A percentile compares a stretch with the other conserved stretches of the same genome.
phyloP scores from a whole-genome alignment of 192 early-diverging fungal species.

The Oehlia diaphana region DNA sequence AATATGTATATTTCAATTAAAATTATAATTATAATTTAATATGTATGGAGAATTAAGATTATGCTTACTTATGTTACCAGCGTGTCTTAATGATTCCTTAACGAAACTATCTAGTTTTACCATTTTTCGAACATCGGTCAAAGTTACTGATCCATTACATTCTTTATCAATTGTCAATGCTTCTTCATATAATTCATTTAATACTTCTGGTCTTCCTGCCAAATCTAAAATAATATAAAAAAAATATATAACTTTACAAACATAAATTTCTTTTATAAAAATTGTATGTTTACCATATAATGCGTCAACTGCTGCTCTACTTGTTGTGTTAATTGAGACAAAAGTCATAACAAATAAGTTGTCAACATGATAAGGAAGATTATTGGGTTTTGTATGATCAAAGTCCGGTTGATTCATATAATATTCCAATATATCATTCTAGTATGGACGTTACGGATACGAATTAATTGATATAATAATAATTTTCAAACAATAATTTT shows the following conservation, averaged over 20 bases:
- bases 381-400: background rate
- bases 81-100: slow-evolving; percentile 11
- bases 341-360: background rate
- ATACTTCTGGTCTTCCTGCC: slow-evolving; percentile 1
- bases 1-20: background rate
- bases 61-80: background rate
- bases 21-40: background rate
- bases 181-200: slow-evolving; percentile 13
- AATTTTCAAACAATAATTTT: background rate
- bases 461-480: no score
- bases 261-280: no score
- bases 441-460: background rate
- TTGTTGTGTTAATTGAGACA: background rate
- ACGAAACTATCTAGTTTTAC: slow-evolving; percentile 21
- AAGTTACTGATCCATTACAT: background rate
- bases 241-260: background rate
- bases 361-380: background rate
- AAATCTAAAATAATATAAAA: background rate
- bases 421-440: background rate
- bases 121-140: background rate
- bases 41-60: background rate
- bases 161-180: background rate
- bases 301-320: background rate
- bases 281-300: background rate
- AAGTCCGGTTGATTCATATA: background rate